A percentile compares a stretch with the other conserved stretches of the same genome.
These are phyloP conservation scores for Pseudisothecium myosuroides DNA, from an alignment of 225 moss, liverwort and hornwort species.

Conservation along the genomic window DNA sequence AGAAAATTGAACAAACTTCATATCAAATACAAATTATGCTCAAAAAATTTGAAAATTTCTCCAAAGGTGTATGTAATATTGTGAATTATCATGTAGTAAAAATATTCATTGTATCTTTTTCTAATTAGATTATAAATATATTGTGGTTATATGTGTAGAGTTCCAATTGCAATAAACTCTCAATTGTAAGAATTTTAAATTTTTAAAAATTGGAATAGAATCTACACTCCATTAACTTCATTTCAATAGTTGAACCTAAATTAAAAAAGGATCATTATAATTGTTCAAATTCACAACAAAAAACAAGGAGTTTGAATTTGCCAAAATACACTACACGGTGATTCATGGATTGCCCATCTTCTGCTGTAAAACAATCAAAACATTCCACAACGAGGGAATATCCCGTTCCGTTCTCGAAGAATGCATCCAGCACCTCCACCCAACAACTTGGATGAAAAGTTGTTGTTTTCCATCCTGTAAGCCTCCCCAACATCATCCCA, in stretches of 20 bases:
- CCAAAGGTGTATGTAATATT: not conserved
- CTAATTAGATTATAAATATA: not conserved
- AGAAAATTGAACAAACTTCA: too few relatives aligned
- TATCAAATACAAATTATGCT: too few relatives aligned
- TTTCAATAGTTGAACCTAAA: not conserved
- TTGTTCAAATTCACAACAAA: not conserved
- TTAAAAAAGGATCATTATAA: not conserved
- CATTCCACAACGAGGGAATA: not conserved
- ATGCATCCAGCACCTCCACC: not conserved
- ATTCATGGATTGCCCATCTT: not conserved
- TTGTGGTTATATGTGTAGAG: not conserved
- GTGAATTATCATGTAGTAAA: not conserved
- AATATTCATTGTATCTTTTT: too few relatives aligned
- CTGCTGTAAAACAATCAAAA: not conserved
- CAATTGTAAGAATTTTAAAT: not conserved
- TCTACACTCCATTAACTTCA: not conserved
- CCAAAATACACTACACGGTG: not conserved
- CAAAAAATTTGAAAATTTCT: too few relatives aligned
- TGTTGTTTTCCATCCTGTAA: not conserved
- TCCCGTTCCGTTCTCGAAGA: not conserved
- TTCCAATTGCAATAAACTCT: not conserved
- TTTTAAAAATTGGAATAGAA: not conserved
- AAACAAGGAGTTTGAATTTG: not conserved
- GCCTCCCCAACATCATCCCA: not conserved
- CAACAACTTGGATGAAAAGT: not conserved